Conservation (phyloP, 106 monocot genomes). For the Apostasia ramifera region DNA sequence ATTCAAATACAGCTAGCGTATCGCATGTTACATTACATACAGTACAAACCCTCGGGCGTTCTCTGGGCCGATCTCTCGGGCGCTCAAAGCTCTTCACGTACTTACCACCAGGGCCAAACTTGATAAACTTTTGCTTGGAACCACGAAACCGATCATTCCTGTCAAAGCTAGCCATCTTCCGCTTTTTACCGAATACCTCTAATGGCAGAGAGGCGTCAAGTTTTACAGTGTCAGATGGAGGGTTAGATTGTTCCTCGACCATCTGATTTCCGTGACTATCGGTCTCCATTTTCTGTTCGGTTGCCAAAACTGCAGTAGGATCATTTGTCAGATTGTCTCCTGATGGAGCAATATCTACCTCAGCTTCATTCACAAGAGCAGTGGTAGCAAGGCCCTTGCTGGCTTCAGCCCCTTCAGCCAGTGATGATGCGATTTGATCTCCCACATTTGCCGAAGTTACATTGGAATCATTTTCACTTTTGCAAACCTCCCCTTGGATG, state of each 20-base stretch:
- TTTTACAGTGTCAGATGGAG: neutral
- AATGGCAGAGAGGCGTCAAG: neutral
- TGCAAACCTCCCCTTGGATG: neutral
- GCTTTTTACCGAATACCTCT: conserved; percentile 5
- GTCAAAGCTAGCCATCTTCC: conserved; percentile 11
- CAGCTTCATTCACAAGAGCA: conserved; percentile 3
- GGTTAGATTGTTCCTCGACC: conserved; percentile 10
- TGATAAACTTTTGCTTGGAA: conserved; percentile 19
- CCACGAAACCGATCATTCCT: conserved; percentile 9
- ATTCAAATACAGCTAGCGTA: conserved; percentile 41
- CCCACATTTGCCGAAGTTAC: neutral
- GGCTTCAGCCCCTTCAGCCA: neutral
- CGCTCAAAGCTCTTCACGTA: conserved; percentile 17
- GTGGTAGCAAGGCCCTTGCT: neutral
- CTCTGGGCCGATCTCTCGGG: conserved; percentile 13
- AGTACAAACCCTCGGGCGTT: conserved; percentile 42
- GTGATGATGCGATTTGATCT: too few relatives aligned
- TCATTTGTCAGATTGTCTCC: neutral
- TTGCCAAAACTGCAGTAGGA: neutral
- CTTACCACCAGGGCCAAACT: conserved; percentile 29
- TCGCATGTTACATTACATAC: conserved; percentile 57
- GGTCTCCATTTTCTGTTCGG: conserved; percentile 5
- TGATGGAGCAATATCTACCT: neutral
- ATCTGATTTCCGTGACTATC: conserved; percentile 3
- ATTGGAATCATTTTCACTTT: neutral